Evolutionary conservation across 192 early-diverging fungal genomes (phyloP), one percentile per base, ranked within the genome.

Genomic region (Mortierella antarctica): DNA sequence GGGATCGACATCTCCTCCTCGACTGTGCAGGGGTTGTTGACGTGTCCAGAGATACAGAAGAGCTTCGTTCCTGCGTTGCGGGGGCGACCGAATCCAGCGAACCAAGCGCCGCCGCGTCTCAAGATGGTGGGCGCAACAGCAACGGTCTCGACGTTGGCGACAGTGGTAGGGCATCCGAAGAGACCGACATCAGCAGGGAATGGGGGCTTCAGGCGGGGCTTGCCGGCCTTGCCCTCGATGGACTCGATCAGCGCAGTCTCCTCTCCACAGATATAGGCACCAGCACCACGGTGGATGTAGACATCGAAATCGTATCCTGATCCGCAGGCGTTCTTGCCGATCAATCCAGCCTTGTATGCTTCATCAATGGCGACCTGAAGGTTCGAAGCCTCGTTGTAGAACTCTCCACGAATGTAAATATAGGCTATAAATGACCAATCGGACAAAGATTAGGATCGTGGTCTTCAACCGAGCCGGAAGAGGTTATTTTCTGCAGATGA

Each of bases 1-100:
- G 96, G 88, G 95, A 99, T n/a, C n/a, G n/a, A n/a, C n/a, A 99
- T 99, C 76, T 97, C 95, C 83, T 99, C 98, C 86, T 99, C 98
- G 53, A 99, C 96, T 13, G 96, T 96, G 85, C 95, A 96, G 6
- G 98, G 98, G 72, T 93, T 92, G 88, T 99, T 99, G 71, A 99
- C 98, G 82, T 98, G 96, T 67, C 98, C 98, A 61, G 95, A 96
- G 54, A 99, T 95, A 83, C 96, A 97, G 88, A 95, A 99, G 15
- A 99, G 88, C 87, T 99, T 99, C 52, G 97, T 99, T 52, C 97
- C 97, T 17, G 88, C 75, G 86, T 99, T 99, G 70, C 95, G 91
- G 48, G 91, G 88, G n/a, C 96, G 93, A 48, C 97, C 97, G 74
- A 99, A 93, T 53, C 90, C 84, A 18, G 97, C 95, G 78, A 98